phyloP scores from a whole-genome alignment of 495 filamentous ascomycete genomes.

The Annulohypoxylon stygium region DNA sequence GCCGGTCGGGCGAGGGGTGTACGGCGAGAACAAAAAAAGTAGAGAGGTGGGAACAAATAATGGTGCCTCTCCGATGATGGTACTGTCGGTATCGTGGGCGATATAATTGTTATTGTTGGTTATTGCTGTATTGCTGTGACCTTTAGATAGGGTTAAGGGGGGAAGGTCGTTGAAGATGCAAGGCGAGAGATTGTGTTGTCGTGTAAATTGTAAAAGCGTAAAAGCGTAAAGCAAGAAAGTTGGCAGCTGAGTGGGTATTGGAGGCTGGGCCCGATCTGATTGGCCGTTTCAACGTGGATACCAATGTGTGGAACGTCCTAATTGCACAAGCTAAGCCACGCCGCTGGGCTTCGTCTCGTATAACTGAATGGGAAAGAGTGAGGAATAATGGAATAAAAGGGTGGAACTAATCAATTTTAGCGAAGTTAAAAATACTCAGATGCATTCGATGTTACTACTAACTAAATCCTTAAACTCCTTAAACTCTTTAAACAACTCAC shows the following conservation, averaged over 20 bases:
- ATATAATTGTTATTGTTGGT: constrained; percentile 29
- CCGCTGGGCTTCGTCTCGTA: constrained; percentile 23
- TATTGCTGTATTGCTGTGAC: background rate
- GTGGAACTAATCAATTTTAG: constrained; percentile 15
- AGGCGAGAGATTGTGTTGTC: constrained; percentile 43
- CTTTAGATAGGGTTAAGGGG: constrained; percentile 25
- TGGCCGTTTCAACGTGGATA: constrained; percentile 40
- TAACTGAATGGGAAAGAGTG: constrained; percentile 22
- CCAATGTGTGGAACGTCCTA: constrained; percentile 29
- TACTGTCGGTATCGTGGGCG: constrained; percentile 6
- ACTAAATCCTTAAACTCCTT: background rate
- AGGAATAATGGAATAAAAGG: constrained; percentile 5
- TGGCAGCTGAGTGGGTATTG: constrained; percentile 43
- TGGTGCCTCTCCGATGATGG: constrained; percentile 16
- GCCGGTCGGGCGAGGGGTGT: constrained; percentile 36
- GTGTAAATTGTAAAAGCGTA: constrained; percentile 28
- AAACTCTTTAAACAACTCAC: background rate
- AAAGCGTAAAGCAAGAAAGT: constrained; percentile 36
- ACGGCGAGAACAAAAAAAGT: constrained; percentile 9
- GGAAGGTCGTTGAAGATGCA: constrained; percentile 31
- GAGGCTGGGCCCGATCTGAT: constrained; percentile 18
- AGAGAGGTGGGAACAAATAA: constrained; percentile 18
- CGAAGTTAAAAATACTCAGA: constrained; percentile 7
- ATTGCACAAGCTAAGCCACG: constrained; percentile 43
- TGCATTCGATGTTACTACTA: background rate